Evolutionary conservation across 371 early-diverging fungal genomes (phyloP).

Genomic region (Thermomucor indicae-seudaticae): DNA sequence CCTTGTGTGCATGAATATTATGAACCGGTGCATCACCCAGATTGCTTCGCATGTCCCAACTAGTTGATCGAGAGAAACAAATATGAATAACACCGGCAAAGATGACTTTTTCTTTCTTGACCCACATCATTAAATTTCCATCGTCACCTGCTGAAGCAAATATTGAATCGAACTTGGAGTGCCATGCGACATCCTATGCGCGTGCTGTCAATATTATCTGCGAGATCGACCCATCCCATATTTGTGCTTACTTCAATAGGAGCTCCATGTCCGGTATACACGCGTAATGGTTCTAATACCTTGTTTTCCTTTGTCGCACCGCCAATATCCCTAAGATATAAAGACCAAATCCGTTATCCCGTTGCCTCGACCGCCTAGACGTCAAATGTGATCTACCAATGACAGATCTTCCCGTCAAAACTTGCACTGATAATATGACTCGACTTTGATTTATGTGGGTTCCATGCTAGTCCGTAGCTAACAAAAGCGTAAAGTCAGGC

Average conservation of each 20-base stretch:
- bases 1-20: constrained; percentile 79
- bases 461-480: constrained; percentile 79
- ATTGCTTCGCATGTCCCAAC: constrained; percentile 66
- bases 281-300: constrained; percentile 72
- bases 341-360: not conserved
- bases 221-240: constrained; percentile 3
- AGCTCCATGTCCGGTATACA: constrained; percentile 80
- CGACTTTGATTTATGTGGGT: constrained; percentile 49
- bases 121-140: constrained; percentile 77
- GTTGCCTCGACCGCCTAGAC: not conserved
- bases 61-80: constrained; percentile 31
- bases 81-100: not conserved
- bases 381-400: constrained; percentile 46
- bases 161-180: constrained; percentile 69
- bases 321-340: constrained; percentile 32
- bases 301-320: constrained; percentile 31
- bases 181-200: constrained; percentile 93
- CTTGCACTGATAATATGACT: constrained; percentile 77
- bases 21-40: constrained; percentile 55
- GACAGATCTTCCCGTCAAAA: constrained; percentile 82
- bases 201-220: too few relatives aligned
- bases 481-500: not conserved
- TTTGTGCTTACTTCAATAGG: constrained; percentile 73
- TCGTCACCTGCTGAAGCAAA: constrained; percentile 98
- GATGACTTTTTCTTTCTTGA: not conserved